Evolutionary conservation across 75 land plant species (phyloP).

Genomic region (Cupressus sempervirens): DNA sequence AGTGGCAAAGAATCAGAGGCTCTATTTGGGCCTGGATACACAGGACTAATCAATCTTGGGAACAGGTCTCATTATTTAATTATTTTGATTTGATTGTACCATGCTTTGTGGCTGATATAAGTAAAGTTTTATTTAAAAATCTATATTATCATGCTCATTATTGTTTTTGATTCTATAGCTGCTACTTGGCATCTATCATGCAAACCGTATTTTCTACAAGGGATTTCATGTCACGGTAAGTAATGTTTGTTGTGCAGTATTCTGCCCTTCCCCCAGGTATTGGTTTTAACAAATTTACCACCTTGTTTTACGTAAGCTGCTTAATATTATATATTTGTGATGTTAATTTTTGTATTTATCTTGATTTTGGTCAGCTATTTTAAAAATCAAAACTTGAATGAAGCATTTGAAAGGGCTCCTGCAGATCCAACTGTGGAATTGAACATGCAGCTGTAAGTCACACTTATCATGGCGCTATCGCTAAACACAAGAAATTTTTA

Average conservation of each 20-base stretch:
- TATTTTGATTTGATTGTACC: neutral
- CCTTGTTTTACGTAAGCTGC: conserved; percentile 3
- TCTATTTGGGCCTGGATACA: conserved; percentile 91
- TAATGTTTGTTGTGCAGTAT: neutral
- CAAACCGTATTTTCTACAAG: conserved; percentile 87
- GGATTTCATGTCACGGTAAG: conserved; percentile 66
- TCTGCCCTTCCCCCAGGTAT: neutral
- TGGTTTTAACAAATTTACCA: neutral
- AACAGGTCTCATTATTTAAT: conserved; percentile 65
- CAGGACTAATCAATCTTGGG: conserved; percentile 97
- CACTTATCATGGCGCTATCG: neutral
- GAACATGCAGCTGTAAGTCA: conserved; percentile 78
- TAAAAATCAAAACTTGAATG: conserved; percentile 47
- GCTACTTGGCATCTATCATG: conserved; percentile 95
- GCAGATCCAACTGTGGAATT: conserved; percentile 98
- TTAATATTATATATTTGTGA: neutral
- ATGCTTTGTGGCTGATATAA: neutral
- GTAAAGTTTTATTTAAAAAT: neutral
- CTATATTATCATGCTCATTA: neutral
- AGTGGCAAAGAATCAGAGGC: conserved; percentile 96
- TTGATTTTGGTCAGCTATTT: conserved; percentile 53
- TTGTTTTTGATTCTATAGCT: conserved; percentile 43
- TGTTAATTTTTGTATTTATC: neutral
- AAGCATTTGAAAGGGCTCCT: conserved; percentile 80
- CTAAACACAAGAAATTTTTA: neutral